Conservation (phyloP, 495 filamentous ascomycete genomes). For the Penicillium paradoxum region DNA sequence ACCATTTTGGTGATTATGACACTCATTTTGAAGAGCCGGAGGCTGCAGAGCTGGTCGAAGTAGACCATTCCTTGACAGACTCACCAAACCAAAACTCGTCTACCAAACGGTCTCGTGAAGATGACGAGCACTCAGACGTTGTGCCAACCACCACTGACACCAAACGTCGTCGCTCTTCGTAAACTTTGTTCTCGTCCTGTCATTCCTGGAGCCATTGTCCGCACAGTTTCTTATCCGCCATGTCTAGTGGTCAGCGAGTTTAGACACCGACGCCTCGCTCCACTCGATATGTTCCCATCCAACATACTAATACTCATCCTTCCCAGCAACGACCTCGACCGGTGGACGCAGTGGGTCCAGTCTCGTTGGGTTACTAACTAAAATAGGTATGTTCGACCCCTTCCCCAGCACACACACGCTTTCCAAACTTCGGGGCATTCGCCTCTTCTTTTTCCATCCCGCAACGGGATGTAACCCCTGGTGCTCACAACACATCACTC, state of each 20-base stretch:
- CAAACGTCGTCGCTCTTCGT: constrained; percentile 30
- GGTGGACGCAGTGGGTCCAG: not conserved
- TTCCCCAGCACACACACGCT: not conserved
- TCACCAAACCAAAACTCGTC: constrained; percentile 15
- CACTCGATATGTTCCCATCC: not conserved
- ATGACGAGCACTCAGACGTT: constrained; percentile 29
- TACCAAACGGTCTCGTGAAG: constrained; percentile 29
- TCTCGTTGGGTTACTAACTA: not conserved
- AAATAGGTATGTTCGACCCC: constrained; percentile 19
- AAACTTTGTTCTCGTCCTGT: constrained; percentile 4
- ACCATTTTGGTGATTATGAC: constrained; percentile 17
- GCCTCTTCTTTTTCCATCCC: not conserved
- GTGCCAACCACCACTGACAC: constrained; percentile 17
- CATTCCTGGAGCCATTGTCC: not conserved
- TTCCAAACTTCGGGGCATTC: not conserved
- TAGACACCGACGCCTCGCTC: not conserved
- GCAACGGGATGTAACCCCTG: not conserved
- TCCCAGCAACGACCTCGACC: constrained; percentile 13
- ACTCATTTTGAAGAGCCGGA: constrained; percentile 16
- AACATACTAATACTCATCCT: constrained; percentile 11
- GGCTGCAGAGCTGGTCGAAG: constrained; percentile 19
- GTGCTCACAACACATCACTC: not conserved
- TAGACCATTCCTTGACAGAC: constrained; percentile 18
- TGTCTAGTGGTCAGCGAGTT: not conserved
- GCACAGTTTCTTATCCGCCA: not conserved